A percentile compares a stretch with the other conserved stretches of the same genome.
Conservation (phyloP, 2,329 filamentous ascomycete species). For the Colletotrichum tropicale region DNA sequence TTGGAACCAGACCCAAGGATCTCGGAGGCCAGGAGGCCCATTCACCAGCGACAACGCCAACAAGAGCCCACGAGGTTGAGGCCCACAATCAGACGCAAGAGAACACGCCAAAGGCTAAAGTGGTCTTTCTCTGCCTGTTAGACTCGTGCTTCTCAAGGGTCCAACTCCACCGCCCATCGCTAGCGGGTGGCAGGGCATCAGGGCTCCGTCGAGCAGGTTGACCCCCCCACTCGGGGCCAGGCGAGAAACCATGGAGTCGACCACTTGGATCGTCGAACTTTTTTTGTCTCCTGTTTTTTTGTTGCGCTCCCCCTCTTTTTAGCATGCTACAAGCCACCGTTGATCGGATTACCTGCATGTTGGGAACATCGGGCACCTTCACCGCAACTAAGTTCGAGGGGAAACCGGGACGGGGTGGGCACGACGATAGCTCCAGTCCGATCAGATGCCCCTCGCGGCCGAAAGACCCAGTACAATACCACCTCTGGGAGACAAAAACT, state of each 20-base stretch:
- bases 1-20: background rate
- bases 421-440: slow-evolving; percentile 9
- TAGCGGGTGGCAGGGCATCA: slow-evolving; percentile 8
- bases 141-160: slow-evolving; percentile 13
- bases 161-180: slow-evolving; percentile 7
- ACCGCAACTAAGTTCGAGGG: slow-evolving; percentile 19
- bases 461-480: background rate
- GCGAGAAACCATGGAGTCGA: background rate
- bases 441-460: slow-evolving; percentile 10
- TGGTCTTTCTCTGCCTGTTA: background rate
- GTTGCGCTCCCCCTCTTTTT: slow-evolving; percentile 7
- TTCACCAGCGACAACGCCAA: background rate
- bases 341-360: slow-evolving; percentile 18
- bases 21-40: background rate
- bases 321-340: background rate
- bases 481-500: background rate
- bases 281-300: background rate
- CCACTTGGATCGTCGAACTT: background rate
- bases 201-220: background rate
- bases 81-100: background rate
- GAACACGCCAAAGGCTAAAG: background rate
- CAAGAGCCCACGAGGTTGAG: slow-evolving; percentile 2
- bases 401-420: background rate
- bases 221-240: slow-evolving; percentile 1
- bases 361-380: slow-evolving; percentile 14